Evolutionary conservation across 73 alveolate species (phyloP), one percentile per base, ranked within the genome.

Genomic region (Symbiodinium pilosum): DNA sequence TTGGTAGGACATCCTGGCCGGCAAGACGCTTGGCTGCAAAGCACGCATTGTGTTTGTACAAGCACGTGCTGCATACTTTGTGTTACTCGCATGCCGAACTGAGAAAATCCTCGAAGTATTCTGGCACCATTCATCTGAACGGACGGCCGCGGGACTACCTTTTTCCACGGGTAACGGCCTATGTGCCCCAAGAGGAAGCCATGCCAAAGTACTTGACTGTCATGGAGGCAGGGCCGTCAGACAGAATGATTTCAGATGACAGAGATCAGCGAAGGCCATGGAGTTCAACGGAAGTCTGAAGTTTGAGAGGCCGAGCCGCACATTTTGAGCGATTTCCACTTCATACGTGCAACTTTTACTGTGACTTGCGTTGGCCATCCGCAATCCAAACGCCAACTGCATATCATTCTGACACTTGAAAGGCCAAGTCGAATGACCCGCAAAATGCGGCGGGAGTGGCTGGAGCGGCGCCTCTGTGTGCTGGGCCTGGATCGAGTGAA

Each of bases 121-220:
- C 54, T 43, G 99, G 99, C 56, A 56, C 87, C 34, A 47, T 93
- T 52, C 99, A 56, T 87, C 41, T 93, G 77, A 93, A 93, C 34
- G 99, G 99, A 73, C 93, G 86, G 14, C 92, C 87, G 30, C 43
- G 99, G 32, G 99, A 93, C 42, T 43, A 81, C 54, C 87, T 93
- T 38, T 93, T 93, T 69, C 86, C 51, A 21, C 43, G 99, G 38
- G 59, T 93, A 75, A 34, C 99, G 8, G 99, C 93, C 3, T 93
- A 93, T 28, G 99, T 93, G 77, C 93, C 99, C 20, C 99, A 93
- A 93, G 97, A 91, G 77, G 97, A 91, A 43, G 83, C 47, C 59
- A 91, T 91, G 97, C 97, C 97, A 9, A 91, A 91, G 97, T 91
- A 47, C 34, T 68, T 91, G 88, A 91, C 97, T 38, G 97, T 91